Conservation (phyloP, 148 eudicot species). For the Heliosperma pusillum region DNA sequence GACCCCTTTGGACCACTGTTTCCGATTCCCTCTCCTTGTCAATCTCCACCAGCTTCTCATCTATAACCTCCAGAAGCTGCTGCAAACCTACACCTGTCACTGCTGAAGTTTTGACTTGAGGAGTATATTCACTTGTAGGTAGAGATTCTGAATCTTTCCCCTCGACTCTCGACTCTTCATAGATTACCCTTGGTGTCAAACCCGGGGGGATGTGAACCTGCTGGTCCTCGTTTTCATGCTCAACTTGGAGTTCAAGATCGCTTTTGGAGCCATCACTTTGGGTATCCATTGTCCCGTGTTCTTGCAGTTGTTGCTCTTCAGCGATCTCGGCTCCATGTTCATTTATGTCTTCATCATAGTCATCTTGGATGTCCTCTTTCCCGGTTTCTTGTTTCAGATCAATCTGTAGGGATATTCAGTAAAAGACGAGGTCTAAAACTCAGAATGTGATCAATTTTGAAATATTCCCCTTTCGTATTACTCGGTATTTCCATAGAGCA, state of each 20-base stretch:
- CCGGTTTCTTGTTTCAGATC: conserved; percentile 53
- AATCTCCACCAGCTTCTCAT: conserved; percentile 46
- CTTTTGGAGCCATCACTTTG: conserved; percentile 38
- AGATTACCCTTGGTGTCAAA: conserved; percentile 24
- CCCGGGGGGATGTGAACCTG: conserved; percentile 26
- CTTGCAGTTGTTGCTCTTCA: conserved; percentile 31
- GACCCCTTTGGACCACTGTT: conserved; percentile 39
- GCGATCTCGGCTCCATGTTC: conserved; percentile 29
- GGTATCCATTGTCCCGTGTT: conserved; percentile 27
- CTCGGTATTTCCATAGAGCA: background rate
- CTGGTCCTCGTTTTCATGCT: conserved; percentile 32
- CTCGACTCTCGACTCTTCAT: conserved; percentile 8
- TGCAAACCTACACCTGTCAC: conserved; percentile 76
- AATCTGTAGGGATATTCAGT: conserved; percentile 38
- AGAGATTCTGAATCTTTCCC: conserved; percentile 14
- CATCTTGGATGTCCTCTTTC: conserved; percentile 18
- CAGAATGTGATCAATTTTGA: background rate
- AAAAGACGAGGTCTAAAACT: background rate
- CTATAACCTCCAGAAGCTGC: conserved; percentile 78
- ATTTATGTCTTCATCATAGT: conserved; percentile 17
- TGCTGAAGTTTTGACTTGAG: conserved; percentile 64
- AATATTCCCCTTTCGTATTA: no score
- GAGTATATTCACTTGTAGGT: conserved; percentile 29
- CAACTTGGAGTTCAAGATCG: conserved; percentile 37
- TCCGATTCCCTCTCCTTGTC: conserved; percentile 12